A percentile compares a stretch with the other conserved stretches of the same genome.
phyloP scores from a whole-genome alignment of 2,329 filamentous ascomycete genomes.

The Verticillium dahliae region DNA sequence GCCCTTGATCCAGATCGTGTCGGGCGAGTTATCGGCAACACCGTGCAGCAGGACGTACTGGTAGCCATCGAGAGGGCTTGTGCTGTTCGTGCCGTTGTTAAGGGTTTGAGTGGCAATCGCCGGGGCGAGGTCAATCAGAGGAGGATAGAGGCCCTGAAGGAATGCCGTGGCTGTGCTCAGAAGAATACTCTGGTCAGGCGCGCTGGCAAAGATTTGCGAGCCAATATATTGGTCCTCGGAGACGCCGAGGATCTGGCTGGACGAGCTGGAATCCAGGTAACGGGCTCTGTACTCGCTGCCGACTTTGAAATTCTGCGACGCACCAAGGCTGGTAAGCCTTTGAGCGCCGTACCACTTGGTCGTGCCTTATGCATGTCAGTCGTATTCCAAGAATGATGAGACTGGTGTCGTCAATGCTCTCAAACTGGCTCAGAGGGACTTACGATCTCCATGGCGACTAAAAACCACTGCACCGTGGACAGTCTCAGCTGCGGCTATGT shows the following conservation, averaged over 20 bases:
- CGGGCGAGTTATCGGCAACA: constrained; percentile 21
- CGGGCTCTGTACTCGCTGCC: constrained; percentile 15
- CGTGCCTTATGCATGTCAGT: constrained; percentile 15
- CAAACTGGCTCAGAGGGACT: constrained; percentile 1
- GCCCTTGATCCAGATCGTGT: constrained; percentile 29
- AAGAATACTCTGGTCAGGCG: constrained; percentile 24
- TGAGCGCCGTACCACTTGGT: constrained; percentile 27
- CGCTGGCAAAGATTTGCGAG: constrained; percentile 24
- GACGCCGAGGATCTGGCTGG: constrained; percentile 22
- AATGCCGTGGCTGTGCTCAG: constrained; percentile 27
- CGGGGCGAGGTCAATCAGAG: constrained; percentile 17
- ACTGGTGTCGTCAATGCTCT: background rate
- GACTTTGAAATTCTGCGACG: constrained; percentile 22
- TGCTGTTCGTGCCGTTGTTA: constrained; percentile 21
- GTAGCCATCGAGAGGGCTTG: constrained; percentile 23
- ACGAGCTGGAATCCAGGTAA: constrained; percentile 17
- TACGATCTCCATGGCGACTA: constrained; percentile 26
- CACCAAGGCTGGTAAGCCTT: constrained; percentile 24
- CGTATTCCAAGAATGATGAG: background rate
- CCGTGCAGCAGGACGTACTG: constrained; percentile 25
- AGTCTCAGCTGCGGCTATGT: constrained; percentile 20
- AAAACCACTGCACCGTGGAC: constrained; percentile 26
- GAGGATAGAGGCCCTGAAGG: constrained; percentile 27
- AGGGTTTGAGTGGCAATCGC: constrained; percentile 20
- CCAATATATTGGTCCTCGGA: constrained; percentile 23